Percentiles rank a stretch among this genome's conserved stretches.
Conservation (phyloP, 1,284 basidiomycete genomes). For the Ganoderma sp. region DNA sequence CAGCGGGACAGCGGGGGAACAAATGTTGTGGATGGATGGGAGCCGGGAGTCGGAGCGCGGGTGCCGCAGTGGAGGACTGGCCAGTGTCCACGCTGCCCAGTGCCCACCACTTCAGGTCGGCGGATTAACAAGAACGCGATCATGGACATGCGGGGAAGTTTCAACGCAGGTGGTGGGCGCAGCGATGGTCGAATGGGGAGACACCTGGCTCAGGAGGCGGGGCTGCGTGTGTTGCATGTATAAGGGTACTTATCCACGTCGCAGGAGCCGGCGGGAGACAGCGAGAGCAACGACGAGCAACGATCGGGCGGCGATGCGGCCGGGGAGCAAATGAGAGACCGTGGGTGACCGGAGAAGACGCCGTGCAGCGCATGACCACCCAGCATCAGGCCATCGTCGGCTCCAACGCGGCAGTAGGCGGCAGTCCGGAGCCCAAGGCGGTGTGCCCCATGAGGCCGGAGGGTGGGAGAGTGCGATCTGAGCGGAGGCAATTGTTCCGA, state of each 20-base stretch:
- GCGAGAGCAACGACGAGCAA: background rate
- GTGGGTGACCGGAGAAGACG: constrained; percentile 21
- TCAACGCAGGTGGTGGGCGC: no score
- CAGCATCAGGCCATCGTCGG: background rate
- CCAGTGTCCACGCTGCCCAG: no score
- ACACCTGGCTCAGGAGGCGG: no score
- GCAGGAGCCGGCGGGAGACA: background rate
- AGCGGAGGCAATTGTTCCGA: constrained; percentile 9
- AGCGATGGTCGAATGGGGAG: no score
- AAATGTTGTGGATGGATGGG: background rate
- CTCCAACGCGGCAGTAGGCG: background rate
- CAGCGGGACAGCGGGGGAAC: background rate
- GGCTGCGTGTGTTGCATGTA: no score
- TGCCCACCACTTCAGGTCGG: no score
- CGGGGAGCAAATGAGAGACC: constrained; percentile 33
- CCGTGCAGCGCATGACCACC: background rate
- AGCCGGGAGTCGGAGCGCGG: no score
- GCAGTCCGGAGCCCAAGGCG: constrained; percentile 2
- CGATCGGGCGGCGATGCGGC: constrained; percentile 6
- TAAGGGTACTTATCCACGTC: no score
- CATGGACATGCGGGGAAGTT: no score
- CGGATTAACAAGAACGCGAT: no score
- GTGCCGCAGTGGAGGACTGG: no score
- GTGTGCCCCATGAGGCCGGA: background rate
- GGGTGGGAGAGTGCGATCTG: constrained; percentile 16